Conservation (phyloP, 2,329 filamentous ascomycete species). For the Tothia fuscella region DNA sequence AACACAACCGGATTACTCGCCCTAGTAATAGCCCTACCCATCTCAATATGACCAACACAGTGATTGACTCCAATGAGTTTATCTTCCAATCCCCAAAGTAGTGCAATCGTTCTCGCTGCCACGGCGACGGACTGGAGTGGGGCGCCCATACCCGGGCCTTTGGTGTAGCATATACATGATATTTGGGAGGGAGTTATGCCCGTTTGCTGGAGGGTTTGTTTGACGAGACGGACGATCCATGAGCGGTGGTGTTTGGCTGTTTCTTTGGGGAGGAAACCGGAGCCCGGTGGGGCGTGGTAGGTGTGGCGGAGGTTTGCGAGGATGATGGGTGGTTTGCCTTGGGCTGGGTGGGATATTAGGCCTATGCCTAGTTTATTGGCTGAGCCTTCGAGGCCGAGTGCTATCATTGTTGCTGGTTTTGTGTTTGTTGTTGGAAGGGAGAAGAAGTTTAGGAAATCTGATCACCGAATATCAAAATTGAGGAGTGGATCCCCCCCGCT, state of each 20-base stretch:
- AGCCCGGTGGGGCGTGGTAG: slow-evolving; percentile 80
- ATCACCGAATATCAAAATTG: no score
- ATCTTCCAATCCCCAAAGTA: slow-evolving; percentile 55
- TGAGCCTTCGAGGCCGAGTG: slow-evolving; percentile 74
- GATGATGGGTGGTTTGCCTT: slow-evolving; percentile 39
- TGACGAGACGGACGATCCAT: slow-evolving; percentile 74
- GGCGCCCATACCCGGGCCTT: slow-evolving; percentile 92
- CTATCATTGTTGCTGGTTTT: slow-evolving; percentile 9
- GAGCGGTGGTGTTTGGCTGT: slow-evolving; percentile 83
- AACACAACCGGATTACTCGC: slow-evolving; percentile 86
- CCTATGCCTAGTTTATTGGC: slow-evolving; percentile 97
- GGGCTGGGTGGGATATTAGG: slow-evolving; percentile 64
- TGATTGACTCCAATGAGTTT: slow-evolving; percentile 93
- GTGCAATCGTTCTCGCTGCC: slow-evolving; percentile 65
- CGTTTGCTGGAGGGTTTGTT: slow-evolving; percentile 63
- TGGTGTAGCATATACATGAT: slow-evolving; percentile 90
- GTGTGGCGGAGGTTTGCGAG: slow-evolving; percentile 93
- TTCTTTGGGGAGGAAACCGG: slow-evolving; percentile 93
- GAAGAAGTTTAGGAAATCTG: no score
- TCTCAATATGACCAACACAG: slow-evolving; percentile 97
- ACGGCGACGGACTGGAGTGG: slow-evolving; percentile 79
- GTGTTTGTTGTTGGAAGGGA: no score
- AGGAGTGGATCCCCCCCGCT: no score
- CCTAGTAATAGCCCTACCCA: slow-evolving; percentile 87
- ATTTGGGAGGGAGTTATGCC: slow-evolving; percentile 45